Evolutionary conservation across 2,329 filamentous ascomycete genomes (phyloP).

Genomic region (Arthrobotrys entomopaga): DNA sequence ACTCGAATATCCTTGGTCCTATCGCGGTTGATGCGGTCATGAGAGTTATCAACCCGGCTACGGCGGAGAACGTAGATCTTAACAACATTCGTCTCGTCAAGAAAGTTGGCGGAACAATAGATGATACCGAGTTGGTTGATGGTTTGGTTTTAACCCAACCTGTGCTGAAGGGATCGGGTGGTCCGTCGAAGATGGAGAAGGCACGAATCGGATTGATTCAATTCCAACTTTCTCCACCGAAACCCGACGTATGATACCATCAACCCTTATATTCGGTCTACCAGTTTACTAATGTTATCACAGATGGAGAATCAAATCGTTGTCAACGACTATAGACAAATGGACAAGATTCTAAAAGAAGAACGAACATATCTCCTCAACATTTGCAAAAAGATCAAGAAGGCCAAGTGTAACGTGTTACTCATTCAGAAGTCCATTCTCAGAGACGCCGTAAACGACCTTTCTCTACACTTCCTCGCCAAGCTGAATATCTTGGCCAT

Average conservation of each 20-base stretch:
- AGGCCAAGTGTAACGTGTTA: constrained; percentile 98
- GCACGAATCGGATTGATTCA: constrained; percentile 96
- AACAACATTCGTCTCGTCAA: constrained; percentile 97
- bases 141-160: constrained; percentile 91
- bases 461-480: constrained; percentile 95
- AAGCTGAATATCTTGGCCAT: constrained; percentile 95
- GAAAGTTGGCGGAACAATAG: constrained; percentile 97
- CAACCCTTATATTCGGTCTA: background rate
- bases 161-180: constrained; percentile 91
- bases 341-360: constrained; percentile 99
- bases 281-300: constrained; percentile 55
- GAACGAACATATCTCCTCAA: constrained; percentile 97
- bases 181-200: constrained; percentile 94
- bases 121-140: constrained; percentile 97
- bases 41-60: constrained; percentile 94
- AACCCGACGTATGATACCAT: constrained; percentile 79
- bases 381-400: constrained; percentile 99
- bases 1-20: constrained; percentile 91
- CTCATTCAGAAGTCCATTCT: constrained; percentile 99
- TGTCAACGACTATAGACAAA: constrained; percentile 99
- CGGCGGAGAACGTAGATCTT: constrained; percentile 93
- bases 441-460: constrained; percentile 95
- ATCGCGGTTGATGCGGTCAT: constrained; percentile 98
- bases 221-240: constrained; percentile 97
- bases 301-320: constrained; percentile 99